These are phyloP conservation scores for Triticum timopheevii DNA, from an alignment of 176 grass and related monocot species.

Conservation along the genomic window DNA sequence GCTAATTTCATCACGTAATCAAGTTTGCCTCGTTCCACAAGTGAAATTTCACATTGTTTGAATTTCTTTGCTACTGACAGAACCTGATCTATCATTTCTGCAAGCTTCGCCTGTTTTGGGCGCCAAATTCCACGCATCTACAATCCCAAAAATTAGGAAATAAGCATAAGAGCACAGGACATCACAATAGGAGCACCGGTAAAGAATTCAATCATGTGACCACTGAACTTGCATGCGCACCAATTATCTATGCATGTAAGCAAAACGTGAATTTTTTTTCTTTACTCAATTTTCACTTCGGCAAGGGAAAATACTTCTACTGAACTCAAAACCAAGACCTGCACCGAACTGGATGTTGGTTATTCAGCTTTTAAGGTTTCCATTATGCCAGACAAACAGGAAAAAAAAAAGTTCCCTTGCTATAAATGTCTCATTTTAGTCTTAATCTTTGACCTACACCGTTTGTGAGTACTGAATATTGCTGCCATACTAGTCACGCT, in stretches of 20 bases:
- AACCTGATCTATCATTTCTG: constrained; percentile 49
- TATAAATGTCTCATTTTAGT: not conserved
- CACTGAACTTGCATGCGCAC: not conserved
- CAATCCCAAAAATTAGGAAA: constrained; percentile 6
- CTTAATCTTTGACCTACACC: not conserved
- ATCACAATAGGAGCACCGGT: not conserved
- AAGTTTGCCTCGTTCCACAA: constrained; percentile 38
- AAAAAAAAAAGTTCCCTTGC: not conserved
- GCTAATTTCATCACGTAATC: constrained; percentile 53
- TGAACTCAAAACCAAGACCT: not conserved
- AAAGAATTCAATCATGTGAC: not conserved
- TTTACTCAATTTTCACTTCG: no score
- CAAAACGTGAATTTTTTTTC: not conserved
- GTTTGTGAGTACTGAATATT: not conserved
- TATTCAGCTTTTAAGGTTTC: not conserved
- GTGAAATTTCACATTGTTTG: constrained; percentile 41
- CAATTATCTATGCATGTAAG: not conserved
- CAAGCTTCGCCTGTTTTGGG: constrained; percentile 30
- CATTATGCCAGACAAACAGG: not conserved
- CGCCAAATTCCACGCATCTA: constrained; percentile 62
- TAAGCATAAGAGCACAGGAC: not conserved
- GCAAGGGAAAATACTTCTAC: not conserved
- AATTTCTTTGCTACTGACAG: constrained; percentile 44
- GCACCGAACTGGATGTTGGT: not conserved
- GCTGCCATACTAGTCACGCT: not conserved